phyloP scores from a whole-genome alignment of 164 flowering plant genomes.

The Aristolochia contorta region DNA sequence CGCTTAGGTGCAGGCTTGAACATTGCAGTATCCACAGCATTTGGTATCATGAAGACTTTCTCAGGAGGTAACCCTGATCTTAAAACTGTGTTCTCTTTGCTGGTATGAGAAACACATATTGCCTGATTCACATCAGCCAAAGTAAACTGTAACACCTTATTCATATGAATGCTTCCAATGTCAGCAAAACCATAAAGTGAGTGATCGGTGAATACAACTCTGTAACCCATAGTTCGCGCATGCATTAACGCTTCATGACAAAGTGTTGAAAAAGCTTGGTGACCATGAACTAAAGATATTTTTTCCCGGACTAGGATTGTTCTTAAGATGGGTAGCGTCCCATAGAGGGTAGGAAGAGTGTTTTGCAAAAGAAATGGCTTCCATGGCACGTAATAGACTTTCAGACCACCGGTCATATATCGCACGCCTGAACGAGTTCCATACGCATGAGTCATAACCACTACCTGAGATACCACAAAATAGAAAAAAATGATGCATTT shows the following conservation, averaged over 20 bases:
- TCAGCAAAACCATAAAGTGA: conserved; percentile 97
- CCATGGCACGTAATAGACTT: conserved; percentile 91
- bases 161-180: conserved; percentile 94
- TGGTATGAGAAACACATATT: conserved; percentile 97
- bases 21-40: conserved; percentile 97
- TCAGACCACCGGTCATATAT: conserved; percentile 87
- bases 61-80: conserved; percentile 79
- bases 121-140: conserved; percentile 88
- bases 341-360: conserved; percentile 80
- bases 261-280: conserved; percentile 95
- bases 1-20: conserved; percentile 73
- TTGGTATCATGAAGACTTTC: conserved; percentile 89
- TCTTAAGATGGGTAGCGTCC: conserved; percentile 80
- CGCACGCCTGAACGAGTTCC: conserved; percentile 85
- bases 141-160: conserved; percentile 89
- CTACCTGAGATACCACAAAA: conserved; percentile 38
- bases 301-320: conserved; percentile 76
- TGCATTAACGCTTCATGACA: conserved; percentile 98
- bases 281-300: conserved; percentile 84
- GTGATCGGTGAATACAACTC: conserved; percentile 88
- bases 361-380: conserved; percentile 82
- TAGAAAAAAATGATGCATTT: too few species aligned
- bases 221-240: conserved; percentile 94
- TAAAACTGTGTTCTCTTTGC: conserved; percentile 94
- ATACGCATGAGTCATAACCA: conserved; percentile 94